Evolutionary conservation across 768 basidiomycete genomes (phyloP), one percentile per base, ranked within the genome.

Genomic region (Artomyces pyxidatus): DNA sequence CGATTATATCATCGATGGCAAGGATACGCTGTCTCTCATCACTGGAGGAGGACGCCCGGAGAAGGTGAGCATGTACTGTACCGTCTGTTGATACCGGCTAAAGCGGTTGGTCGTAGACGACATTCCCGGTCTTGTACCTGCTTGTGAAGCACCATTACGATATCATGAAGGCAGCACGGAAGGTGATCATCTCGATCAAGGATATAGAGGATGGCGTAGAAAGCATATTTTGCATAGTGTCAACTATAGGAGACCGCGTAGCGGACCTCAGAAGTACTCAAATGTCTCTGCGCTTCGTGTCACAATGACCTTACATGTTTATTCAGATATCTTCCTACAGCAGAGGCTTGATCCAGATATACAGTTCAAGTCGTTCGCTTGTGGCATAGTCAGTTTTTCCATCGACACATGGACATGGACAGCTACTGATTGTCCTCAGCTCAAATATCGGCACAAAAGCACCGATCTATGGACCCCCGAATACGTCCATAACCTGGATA

Each of bases 51-150:
- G 59, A 3, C 53, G 61, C 9, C 50, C 63, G 4, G 65, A 67
- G 45, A 60, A 58, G 57, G 65, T 65, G n/a, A 37, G 54, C 50
- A 25, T 35, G 47, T 38, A 10, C 8, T 27, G 64, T 62, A 1
- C 48, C 66, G 6, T 41, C 50, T 3, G 53, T 65, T 2, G 54
- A 66, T 1, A 47, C 58, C 6, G 65, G 63, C 21, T 41, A 54
- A 3, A 59, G 59, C 2, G 52, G 61, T 7, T 50, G 63, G 4
- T 65, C 65, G 45, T 59, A 58, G 57, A 65, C 64, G n/a, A 37
- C 35, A 8, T 29, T 53, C 30, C 48, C 37, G 11, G n/a, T 53
- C 25, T n/a, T 54, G 1, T 46, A 40, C 17, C 29, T 54, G n/a
- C 42, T 54, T 3, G 11, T 54, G 12, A 40, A 50, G 30, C 28